A percentile compares a stretch with the other conserved stretches of the same genome.
Conservation (phyloP, 176 grass and related monocot species). For the Cocos nucifera region DNA sequence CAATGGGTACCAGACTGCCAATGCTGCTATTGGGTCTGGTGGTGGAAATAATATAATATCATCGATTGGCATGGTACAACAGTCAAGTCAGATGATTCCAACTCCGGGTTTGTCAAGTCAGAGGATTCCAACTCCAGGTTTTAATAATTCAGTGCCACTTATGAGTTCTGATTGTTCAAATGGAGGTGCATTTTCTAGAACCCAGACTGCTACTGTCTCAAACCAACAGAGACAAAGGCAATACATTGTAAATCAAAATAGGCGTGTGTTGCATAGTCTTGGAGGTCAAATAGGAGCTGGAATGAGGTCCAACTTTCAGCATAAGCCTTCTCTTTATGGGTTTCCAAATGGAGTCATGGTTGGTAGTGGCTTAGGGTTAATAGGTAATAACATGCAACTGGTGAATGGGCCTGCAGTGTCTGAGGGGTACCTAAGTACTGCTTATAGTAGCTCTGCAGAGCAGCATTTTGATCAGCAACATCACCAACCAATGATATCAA, state of each 20-base stretch:
- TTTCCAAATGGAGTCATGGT: conserved; percentile 68
- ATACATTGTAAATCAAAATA: conserved; percentile 53
- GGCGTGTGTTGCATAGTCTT: conserved; percentile 46
- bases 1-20: conserved; percentile 60
- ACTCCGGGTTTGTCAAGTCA: conserved; percentile 86
- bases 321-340: conserved; percentile 61
- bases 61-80: conserved; percentile 51
- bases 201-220: conserved; percentile 42
- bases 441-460: conserved; percentile 61
- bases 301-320: conserved; percentile 62
- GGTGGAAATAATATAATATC: conserved; percentile 41
- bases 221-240: conserved; percentile 71
- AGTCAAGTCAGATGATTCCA: conserved; percentile 83
- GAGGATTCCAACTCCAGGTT: conserved; percentile 93
- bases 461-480: conserved; percentile 69
- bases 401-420: conserved; percentile 45
- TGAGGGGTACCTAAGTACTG: conserved; percentile 63
- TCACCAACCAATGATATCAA: conserved; percentile 58
- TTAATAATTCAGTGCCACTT: conserved; percentile 55
- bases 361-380: conserved; percentile 64
- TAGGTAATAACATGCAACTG: conserved; percentile 54
- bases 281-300: conserved; percentile 45
- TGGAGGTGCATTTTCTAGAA: conserved; percentile 65
- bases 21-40: conserved; percentile 44
- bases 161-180: conserved; percentile 70